These are phyloP conservation scores for Tagetes patula DNA, from an alignment of 129 eudicot genomes.

Conservation along the genomic window DNA sequence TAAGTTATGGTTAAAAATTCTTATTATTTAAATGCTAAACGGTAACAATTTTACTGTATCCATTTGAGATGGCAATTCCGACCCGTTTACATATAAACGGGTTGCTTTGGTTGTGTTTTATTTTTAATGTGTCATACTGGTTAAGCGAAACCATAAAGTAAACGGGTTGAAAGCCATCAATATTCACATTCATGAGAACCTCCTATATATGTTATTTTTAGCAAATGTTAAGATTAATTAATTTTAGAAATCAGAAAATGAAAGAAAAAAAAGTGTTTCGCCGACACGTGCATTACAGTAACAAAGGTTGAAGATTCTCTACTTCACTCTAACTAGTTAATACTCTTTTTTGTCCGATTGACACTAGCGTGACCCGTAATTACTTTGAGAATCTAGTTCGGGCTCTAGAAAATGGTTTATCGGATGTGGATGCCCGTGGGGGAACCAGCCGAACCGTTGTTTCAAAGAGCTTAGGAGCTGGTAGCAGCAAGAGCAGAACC, in stretches of 20 bases:
- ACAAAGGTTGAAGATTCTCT: background rate
- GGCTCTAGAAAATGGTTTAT: slow-evolving; percentile 82
- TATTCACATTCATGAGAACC: background rate
- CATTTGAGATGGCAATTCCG: background rate
- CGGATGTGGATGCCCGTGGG: slow-evolving; percentile 74
- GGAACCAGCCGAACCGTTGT: slow-evolving; percentile 59
- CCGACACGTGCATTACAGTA: background rate
- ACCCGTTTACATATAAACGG: background rate
- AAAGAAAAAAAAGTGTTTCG: background rate
- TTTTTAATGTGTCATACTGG: too few relatives aligned
- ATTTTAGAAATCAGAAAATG: too few relatives aligned
- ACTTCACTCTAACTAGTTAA: background rate
- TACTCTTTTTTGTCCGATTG: background rate
- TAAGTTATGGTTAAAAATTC: background rate
- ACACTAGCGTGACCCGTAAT: slow-evolving; percentile 68
- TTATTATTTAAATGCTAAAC: background rate
- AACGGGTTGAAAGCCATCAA: background rate
- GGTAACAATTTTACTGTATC: too few relatives aligned
- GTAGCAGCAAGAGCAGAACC: slow-evolving; percentile 43
- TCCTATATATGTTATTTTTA: background rate
- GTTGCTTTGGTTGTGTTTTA: background rate
- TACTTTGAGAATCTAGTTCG: slow-evolving; percentile 88
- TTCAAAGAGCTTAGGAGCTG: slow-evolving; percentile 53
- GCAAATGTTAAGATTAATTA: background rate
- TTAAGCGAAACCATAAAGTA: too few relatives aligned